Evolutionary conservation across 495 filamentous ascomycete genomes (phyloP).

Genomic region (Annulohypoxylon maeteangense): DNA sequence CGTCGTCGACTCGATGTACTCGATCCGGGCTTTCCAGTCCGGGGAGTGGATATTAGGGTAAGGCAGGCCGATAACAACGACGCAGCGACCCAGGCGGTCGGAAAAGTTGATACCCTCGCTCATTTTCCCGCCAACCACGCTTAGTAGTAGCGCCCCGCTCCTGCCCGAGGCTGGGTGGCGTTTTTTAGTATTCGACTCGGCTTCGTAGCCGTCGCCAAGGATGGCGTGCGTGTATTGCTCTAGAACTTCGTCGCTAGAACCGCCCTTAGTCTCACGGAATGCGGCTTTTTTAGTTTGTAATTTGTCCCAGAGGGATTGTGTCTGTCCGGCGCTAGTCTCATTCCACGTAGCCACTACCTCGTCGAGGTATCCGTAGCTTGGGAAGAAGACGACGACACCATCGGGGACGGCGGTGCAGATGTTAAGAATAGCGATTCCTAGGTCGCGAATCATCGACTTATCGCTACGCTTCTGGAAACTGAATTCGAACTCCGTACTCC

Average conservation of each 20-base stretch:
- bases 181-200: background rate
- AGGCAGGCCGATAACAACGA: conserved; percentile 88
- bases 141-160: conserved; percentile 84
- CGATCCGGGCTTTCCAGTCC: conserved; percentile 91
- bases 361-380: conserved; percentile 89
- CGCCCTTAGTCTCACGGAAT: conserved; percentile 72
- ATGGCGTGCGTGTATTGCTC: conserved; percentile 76
- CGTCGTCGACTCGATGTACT: conserved; percentile 82
- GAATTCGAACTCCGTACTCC: conserved; percentile 80
- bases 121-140: conserved; percentile 93
- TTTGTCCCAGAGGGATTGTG: conserved; percentile 62
- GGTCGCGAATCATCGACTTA: conserved; percentile 71
- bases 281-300: conserved; percentile 71
- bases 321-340: conserved; percentile 31
- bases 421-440: conserved; percentile 77
- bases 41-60: conserved; percentile 91
- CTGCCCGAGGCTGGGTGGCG: conserved; percentile 35
- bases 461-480: conserved; percentile 79
- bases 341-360: conserved; percentile 77
- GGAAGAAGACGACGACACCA: conserved; percentile 96
- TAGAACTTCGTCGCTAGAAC: conserved; percentile 72
- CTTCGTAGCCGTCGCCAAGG: conserved; percentile 45
- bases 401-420: conserved; percentile 81
- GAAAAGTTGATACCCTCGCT: conserved; percentile 99
- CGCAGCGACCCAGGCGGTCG: conserved; percentile 86